Evolutionary conservation across 2,329 filamentous ascomycete species (phyloP), one percentile per base, ranked within the genome.

Genomic region (Colletotrichum brevisporum): DNA sequence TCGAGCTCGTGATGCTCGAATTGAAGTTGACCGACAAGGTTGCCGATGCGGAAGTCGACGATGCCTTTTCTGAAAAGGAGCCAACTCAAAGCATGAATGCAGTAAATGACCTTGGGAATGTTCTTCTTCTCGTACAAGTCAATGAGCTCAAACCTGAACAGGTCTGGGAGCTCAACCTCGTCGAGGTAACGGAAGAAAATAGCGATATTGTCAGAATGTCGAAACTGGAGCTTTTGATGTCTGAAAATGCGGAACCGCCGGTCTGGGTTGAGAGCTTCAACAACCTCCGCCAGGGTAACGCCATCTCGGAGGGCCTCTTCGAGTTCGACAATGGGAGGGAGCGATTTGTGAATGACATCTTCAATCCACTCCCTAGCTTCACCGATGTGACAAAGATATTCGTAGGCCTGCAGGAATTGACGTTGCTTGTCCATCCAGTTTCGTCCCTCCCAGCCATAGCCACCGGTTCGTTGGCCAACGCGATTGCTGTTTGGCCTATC

Each of bases 291-390:
- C 27, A 99, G 85, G 0, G 95, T 98, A 6, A 99, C 94, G 56
- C 96, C 97, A 78, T 99, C 92, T 72, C 96, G 89, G 50, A 99
- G 83, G 15, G 94, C 94, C 80, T 99, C 95, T 78, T 99, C 96
- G 1, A 99, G 83, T 78, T 98, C 91, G 24, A 99, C 92, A 74
- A 98, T 97, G 0, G 95, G 93, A 4, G 96, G 95, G 45, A 99
- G 94, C 59, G 92, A 86, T 73, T 92, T 90, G 71, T 95, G 90
- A 64, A 96, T 94, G 69, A 98, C 90, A 78, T 97, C 86, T 77
- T 99, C 96, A 73, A 99, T 97, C 96, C 96, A 99, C 81, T 98
- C 95, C 78, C 98, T 98, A 24, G 96, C 96, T 83, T 99, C 96
- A 78, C 96, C 96, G 73, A 99, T 98, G 77, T 99, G 96, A 78